phyloP scores from a whole-genome alignment of 192 early-diverging fungal genomes.

The Funneliformis geosporum region DNA sequence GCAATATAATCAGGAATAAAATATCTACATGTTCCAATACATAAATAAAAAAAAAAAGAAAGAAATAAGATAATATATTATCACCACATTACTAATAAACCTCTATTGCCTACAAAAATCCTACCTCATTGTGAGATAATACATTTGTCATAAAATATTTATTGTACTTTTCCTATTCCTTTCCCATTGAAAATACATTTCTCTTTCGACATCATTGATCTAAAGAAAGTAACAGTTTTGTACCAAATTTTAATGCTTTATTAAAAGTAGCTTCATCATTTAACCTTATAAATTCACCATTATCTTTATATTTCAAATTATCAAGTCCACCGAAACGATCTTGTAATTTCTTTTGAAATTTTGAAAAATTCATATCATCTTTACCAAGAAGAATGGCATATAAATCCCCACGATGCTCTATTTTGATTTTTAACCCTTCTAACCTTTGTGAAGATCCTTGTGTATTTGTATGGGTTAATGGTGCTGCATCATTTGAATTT shows the following conservation, averaged over 20 bases:
- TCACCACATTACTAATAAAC: background rate
- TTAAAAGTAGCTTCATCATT: slow-evolving; percentile 9
- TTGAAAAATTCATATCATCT: slow-evolving; percentile 49
- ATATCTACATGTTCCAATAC: background rate
- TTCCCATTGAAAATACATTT: background rate
- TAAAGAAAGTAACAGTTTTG: slow-evolving; percentile 15
- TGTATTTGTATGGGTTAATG: background rate
- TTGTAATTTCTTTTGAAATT: slow-evolving; percentile 61
- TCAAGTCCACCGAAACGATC: slow-evolving; percentile 51
- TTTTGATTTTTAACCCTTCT: slow-evolving; percentile 68
- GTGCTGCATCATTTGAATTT: background rate
- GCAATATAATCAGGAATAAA: background rate
- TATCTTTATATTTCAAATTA: slow-evolving; percentile 46
- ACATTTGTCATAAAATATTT: background rate
- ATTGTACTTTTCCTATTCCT: background rate
- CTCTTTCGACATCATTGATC: background rate
- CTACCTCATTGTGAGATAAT: background rate
- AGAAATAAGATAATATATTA: background rate
- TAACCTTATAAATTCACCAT: slow-evolving; percentile 29
- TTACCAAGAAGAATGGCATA: slow-evolving; percentile 71
- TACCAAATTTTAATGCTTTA: background rate
- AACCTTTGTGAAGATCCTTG: background rate
- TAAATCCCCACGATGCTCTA: slow-evolving; percentile 68
- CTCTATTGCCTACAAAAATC: background rate
- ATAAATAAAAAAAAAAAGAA: background rate